phyloP scores from a whole-genome alignment of 306 rosid species.

The Styphnolobium japonicum region DNA sequence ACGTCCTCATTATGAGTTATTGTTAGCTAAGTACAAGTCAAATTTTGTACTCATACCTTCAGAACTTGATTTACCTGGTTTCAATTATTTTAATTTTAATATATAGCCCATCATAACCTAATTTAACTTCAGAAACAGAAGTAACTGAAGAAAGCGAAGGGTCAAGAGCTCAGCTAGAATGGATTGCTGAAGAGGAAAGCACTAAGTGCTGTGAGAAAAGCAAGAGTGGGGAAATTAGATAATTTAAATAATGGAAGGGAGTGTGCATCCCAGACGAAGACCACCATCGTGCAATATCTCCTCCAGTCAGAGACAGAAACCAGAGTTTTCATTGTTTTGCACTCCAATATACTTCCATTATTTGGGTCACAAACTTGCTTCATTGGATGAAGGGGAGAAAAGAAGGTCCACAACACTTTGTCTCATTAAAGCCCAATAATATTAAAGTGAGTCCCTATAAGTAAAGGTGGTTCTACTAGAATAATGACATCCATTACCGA shows the following conservation, averaged over 20 bases:
- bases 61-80: neutral
- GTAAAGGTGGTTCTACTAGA: neutral
- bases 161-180: conserved; percentile 7
- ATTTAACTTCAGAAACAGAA: neutral
- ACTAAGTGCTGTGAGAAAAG: conserved; percentile 24
- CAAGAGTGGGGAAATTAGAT: conserved; percentile 42
- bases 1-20: neutral
- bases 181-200: conserved; percentile 82
- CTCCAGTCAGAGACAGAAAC: conserved; percentile 16
- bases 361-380: conserved; percentile 26
- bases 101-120: neutral
- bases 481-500: conserved; percentile 27
- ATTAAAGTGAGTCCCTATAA: neutral
- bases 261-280: conserved; percentile 71
- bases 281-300: conserved; percentile 49
- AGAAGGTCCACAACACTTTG: conserved; percentile 29
- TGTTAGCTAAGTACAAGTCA: neutral
- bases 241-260: conserved; percentile 48
- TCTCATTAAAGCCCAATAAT: conserved; percentile 17
- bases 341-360: conserved; percentile 32
- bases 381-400: conserved; percentile 14
- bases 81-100: neutral
- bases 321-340: conserved; percentile 21
- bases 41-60: neutral
- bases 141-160: neutral